Evolutionary conservation across 495 filamentous ascomycete species (phyloP), one percentile per base, ranked within the genome.

Genomic region (Hapsidospora chrysogenum): DNA sequence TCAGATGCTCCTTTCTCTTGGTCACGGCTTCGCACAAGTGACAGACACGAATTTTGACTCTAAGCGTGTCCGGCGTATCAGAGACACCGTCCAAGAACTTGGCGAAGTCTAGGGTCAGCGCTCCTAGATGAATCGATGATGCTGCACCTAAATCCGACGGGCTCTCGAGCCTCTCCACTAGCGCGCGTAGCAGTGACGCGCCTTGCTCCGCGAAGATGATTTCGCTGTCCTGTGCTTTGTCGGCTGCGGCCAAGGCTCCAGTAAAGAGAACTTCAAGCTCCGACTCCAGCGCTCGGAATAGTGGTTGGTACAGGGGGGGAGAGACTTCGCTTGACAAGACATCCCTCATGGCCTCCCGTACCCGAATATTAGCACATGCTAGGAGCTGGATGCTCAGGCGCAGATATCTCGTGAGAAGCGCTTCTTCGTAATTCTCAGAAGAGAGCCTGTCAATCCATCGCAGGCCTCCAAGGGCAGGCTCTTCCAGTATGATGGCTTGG

Each of bases 1-100:
- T 78, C 20, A 78, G 53, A 22, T 75, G 64, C 42, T 78, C 72
- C 39, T 76, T 77, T 43, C 74, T 70, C 52, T 61, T 66, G 13
- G 68, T 72, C 22, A 78, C 67, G 4, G 66, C 61, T 38, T 76
- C 73, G 40, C 66, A 74, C 15, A 78, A 48, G 36, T 76, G 70
- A 45, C 73, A 78, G 33, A 76, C 64, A 45, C 72, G 73, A 40
- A 76, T 76, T 46, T 76, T 76, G 19, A 76, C 70, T 33, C 72
- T 56, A 9, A 75, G 40, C 20, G 61, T 66, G 26, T 57, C 63
- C 17, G 54, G 45, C 15, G 63, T 66, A 38, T 72, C 68, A 9
- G 54, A 41, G 16, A 61, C 58, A 14, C 58, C 57, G 39, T 74
- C 66, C 19, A 77, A 44, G 46, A 74, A 76, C 37, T 65, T 72